Percentiles rank a stretch among this genome's conserved stretches.
Conservation (phyloP, 139 green algal species). For the Coelastrella sp. region DNA sequence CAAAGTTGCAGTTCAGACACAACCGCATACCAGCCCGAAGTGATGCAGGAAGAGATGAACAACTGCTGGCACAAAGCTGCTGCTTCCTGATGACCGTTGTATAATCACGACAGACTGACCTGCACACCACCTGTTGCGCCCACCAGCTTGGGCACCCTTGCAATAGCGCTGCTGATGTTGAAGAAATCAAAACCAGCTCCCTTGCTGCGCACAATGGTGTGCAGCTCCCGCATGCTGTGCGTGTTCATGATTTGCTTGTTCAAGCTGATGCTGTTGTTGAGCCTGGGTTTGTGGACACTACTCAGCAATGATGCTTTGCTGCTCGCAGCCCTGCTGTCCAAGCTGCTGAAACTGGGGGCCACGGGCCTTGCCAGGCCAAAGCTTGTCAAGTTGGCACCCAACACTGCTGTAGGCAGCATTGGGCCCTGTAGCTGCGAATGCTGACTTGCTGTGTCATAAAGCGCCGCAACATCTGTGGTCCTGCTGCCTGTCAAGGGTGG, state of each 20-base stretch:
- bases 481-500: neutral
- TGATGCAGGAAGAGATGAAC: too few relatives aligned
- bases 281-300: slow-evolving; percentile 6
- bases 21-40: too few relatives aligned
- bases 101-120: neutral
- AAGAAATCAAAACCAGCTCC: slow-evolving; percentile 70
- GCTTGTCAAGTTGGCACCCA: neutral
- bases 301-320: neutral
- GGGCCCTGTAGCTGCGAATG: neutral
- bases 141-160: slow-evolving; percentile 77
- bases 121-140: slow-evolving; percentile 29
- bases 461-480: slow-evolving; percentile 16
- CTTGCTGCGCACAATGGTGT: slow-evolving; percentile 63
- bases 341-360: neutral
- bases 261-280: slow-evolving; percentile 49
- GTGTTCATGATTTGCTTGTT: slow-evolving; percentile 65
- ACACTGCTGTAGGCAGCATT: neutral
- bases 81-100: too few relatives aligned
- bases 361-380: neutral
- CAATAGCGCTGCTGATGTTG: slow-evolving; percentile 81
- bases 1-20: too few relatives aligned
- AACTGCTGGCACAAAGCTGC: too few relatives aligned
- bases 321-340: neutral
- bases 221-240: slow-evolving; percentile 54
- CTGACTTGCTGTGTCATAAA: neutral